Percentiles rank a stretch among this genome's conserved stretches.
These are phyloP conservation scores for Rhizopus microsporus DNA, from an alignment of 371 early-diverging fungal species.

Conservation along the genomic window DNA sequence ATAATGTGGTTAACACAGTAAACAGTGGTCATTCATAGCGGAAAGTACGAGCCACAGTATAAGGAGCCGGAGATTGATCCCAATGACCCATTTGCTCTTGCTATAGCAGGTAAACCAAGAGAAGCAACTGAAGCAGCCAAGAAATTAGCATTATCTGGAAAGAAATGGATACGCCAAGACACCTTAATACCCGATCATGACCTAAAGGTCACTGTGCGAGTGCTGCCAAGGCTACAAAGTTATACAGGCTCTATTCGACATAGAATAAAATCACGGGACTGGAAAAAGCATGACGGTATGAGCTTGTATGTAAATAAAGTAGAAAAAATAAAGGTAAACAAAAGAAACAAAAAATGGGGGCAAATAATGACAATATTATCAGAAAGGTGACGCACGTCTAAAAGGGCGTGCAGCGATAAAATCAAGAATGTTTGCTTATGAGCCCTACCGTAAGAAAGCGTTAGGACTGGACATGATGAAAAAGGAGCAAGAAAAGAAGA, in stretches of 20 bases:
- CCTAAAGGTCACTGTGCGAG: slow-evolving; percentile 70
- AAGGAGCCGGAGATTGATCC: slow-evolving; percentile 32
- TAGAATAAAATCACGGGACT: slow-evolving; percentile 67
- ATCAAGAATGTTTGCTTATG: slow-evolving; percentile 28
- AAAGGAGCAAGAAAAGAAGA: background rate
- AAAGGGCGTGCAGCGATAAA: slow-evolving; percentile 25
- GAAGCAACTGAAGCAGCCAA: slow-evolving; percentile 26
- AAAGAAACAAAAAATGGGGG: background rate
- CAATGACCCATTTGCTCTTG: slow-evolving; percentile 30
- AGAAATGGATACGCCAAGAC: slow-evolving; percentile 14
- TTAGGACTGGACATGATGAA: slow-evolving; percentile 13
- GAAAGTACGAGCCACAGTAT: slow-evolving; percentile 35
- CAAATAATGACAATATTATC: background rate
- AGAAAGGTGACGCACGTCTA: slow-evolving; percentile 33
- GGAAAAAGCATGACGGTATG: slow-evolving; percentile 79
- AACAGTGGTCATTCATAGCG: slow-evolving; percentile 46
- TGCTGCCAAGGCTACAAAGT: slow-evolving; percentile 68
- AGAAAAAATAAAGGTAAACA: slow-evolving; percentile 37
- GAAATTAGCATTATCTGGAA: slow-evolving; percentile 21
- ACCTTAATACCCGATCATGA: slow-evolving; percentile 50
- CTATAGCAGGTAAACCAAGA: slow-evolving; percentile 30
- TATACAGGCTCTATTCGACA: slow-evolving; percentile 71
- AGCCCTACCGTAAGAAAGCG: slow-evolving; percentile 25
- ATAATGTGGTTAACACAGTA: background rate
- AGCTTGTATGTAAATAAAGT: slow-evolving; percentile 73